Percentiles rank a stretch among this genome's conserved stretches.
phyloP scores from a whole-genome alignment of 2,329 filamentous ascomycete genomes.

The Capronia coronata region DNA sequence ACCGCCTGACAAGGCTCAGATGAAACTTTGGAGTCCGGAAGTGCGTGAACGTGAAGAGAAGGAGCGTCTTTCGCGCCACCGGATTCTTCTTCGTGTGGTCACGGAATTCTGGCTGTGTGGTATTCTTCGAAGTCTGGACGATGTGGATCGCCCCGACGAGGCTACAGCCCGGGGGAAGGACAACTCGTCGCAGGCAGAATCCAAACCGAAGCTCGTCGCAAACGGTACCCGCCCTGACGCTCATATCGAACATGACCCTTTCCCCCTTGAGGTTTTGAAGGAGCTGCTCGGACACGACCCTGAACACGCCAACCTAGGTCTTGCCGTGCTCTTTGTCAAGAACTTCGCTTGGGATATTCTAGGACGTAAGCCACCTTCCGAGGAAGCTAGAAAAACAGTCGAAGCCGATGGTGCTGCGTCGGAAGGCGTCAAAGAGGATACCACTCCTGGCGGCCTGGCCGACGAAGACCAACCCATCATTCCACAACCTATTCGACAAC shows the following conservation, averaged over 20 bases:
- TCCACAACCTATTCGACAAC: constrained; percentile 68
- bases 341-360: constrained; percentile 93
- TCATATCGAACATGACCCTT: constrained; percentile 72
- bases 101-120: constrained; percentile 95
- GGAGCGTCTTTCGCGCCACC: constrained; percentile 78
- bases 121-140: constrained; percentile 72
- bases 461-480: constrained; percentile 66
- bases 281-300: constrained; percentile 89
- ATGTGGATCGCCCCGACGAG: constrained; percentile 60
- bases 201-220: constrained; percentile 58
- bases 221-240: constrained; percentile 51
- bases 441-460: constrained; percentile 35
- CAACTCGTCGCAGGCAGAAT: constrained; percentile 34
- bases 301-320: constrained; percentile 81
- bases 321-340: constrained; percentile 93
- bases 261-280: constrained; percentile 95
- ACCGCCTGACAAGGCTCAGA: constrained; percentile 74
- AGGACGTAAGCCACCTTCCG: constrained; percentile 63
- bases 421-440: constrained; percentile 43
- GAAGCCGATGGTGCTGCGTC: constrained; percentile 70
- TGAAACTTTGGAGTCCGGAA: constrained; percentile 74
- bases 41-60: constrained; percentile 92
- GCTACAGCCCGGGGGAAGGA: constrained; percentile 51
- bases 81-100: constrained; percentile 77
- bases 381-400: constrained; percentile 75